Evolutionary conservation across 2,329 filamentous ascomycete genomes (phyloP).

Genomic region (Leptosphaerulina australis): DNA sequence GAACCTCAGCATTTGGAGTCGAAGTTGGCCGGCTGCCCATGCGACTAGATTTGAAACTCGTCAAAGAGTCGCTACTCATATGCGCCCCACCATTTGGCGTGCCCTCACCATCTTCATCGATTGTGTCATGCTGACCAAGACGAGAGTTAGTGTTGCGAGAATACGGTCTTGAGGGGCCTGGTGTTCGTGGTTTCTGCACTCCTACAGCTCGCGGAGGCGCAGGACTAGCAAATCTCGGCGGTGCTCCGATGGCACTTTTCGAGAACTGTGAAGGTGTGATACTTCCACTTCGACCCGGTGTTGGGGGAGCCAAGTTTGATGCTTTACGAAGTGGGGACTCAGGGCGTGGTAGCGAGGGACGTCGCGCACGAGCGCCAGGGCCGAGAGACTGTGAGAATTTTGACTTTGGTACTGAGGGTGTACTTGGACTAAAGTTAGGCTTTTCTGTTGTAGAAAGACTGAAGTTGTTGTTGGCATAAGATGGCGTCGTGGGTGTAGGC

Average conservation of each 20-base stretch:
- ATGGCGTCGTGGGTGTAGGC: slow-evolving; percentile 71
- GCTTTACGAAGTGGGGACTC: slow-evolving; percentile 81
- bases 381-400: slow-evolving; percentile 92
- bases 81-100: slow-evolving; percentile 61
- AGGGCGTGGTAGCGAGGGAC: slow-evolving; percentile 82
- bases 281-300: slow-evolving; percentile 61
- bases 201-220: slow-evolving; percentile 65
- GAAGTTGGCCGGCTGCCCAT: slow-evolving; percentile 41
- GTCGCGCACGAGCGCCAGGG: slow-evolving; percentile 68
- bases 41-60: slow-evolving; percentile 49
- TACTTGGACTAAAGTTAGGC: slow-evolving; percentile 48
- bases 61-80: slow-evolving; percentile 59
- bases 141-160: slow-evolving; percentile 56
- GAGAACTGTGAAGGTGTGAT: slow-evolving; percentile 61
- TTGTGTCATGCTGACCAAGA: slow-evolving; percentile 51
- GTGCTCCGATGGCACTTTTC: slow-evolving; percentile 60
- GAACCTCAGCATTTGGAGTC: slow-evolving; percentile 67
- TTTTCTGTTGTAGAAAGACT: slow-evolving; percentile 64
- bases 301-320: slow-evolving; percentile 43
- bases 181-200: slow-evolving; percentile 55
- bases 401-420: slow-evolving; percentile 73
- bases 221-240: slow-evolving; percentile 66
- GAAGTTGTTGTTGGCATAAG: slow-evolving; percentile 56
- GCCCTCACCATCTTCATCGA: slow-evolving; percentile 49
- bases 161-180: slow-evolving; percentile 52